These are phyloP conservation scores for Lactarius sp. DNA, from an alignment of 768 basidiomycete species.

Conservation along the genomic window DNA sequence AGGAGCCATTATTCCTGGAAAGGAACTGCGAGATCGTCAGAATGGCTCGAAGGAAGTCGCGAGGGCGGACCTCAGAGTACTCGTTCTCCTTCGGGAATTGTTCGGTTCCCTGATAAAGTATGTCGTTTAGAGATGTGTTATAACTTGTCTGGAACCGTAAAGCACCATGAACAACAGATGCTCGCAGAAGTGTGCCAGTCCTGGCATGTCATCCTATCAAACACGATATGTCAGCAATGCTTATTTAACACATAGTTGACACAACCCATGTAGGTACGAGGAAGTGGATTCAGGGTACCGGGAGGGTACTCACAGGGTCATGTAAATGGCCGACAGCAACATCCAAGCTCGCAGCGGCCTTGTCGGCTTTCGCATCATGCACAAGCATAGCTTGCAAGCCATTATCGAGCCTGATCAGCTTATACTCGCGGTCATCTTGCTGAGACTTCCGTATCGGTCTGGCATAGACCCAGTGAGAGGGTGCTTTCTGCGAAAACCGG, in stretches of 20 bases:
- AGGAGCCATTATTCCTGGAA: constrained; percentile 75
- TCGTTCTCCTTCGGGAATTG: constrained; percentile 91
- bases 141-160: constrained; percentile 1
- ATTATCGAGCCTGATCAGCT: constrained; percentile 80
- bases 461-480: constrained; percentile 47
- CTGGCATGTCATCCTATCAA: constrained; percentile 76
- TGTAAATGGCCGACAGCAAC: constrained; percentile 91
- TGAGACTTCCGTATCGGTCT: constrained; percentile 63
- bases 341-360: constrained; percentile 90
- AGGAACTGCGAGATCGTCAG: constrained; percentile 47
- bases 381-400: constrained; percentile 84
- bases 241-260: neutral
- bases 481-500: neutral
- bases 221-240: neutral
- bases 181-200: constrained; percentile 93
- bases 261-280: neutral
- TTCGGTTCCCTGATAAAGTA: constrained; percentile 57
- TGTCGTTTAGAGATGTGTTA: neutral
- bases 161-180: constrained; percentile 93
- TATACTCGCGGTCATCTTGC: constrained; percentile 76
- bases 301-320: constrained; percentile 67
- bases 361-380: constrained; percentile 83
- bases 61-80: constrained; percentile 66
- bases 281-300: neutral
- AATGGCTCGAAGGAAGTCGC: neutral